Conservation (phyloP, 1,139 yeast species). For the Hemisphaericaspora subhashii region DNA sequence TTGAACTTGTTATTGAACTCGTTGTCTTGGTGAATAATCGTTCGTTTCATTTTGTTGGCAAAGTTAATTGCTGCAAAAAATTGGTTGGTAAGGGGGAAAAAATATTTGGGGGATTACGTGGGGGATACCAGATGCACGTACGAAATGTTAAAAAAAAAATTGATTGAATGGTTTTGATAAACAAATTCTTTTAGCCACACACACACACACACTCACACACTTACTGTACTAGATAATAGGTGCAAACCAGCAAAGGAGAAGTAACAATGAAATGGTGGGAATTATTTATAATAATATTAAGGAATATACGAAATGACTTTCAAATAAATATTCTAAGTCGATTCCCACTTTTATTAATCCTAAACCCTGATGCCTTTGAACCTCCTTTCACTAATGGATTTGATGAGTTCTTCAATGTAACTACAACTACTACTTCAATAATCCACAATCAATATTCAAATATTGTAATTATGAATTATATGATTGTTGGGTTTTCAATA, state of each 20-base stretch:
- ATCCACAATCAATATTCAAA: conserved; percentile 8
- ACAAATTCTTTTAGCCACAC: background rate
- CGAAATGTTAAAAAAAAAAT: background rate
- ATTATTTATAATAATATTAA: conserved; percentile 7
- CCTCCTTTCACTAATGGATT: conserved; percentile 29
- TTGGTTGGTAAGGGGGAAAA: no score
- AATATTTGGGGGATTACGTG: background rate
- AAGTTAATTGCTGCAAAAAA: no score
- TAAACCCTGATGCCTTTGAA: conserved; percentile 27
- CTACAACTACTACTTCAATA: conserved; percentile 12
- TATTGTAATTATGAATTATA: conserved; percentile 6
- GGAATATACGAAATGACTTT: conserved; percentile 19
- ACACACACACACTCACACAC: conserved; percentile 1
- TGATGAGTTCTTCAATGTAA: conserved; percentile 16
- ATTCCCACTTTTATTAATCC: conserved; percentile 21
- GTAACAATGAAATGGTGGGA: conserved; percentile 8
- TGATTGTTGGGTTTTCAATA: conserved; percentile 10
- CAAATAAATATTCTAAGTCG: conserved; percentile 15
- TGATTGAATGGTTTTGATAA: background rate
- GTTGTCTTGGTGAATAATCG: background rate
- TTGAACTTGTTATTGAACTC: background rate
- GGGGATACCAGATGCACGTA: background rate
- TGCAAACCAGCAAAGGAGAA: no score
- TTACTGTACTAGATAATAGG: conserved; percentile 3
- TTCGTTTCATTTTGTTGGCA: conserved; percentile 2